Base-by-base conservation (phyloP, 2,329 filamentous ascomycete genomes). In the Rugonectria rugulosa region DNA sequence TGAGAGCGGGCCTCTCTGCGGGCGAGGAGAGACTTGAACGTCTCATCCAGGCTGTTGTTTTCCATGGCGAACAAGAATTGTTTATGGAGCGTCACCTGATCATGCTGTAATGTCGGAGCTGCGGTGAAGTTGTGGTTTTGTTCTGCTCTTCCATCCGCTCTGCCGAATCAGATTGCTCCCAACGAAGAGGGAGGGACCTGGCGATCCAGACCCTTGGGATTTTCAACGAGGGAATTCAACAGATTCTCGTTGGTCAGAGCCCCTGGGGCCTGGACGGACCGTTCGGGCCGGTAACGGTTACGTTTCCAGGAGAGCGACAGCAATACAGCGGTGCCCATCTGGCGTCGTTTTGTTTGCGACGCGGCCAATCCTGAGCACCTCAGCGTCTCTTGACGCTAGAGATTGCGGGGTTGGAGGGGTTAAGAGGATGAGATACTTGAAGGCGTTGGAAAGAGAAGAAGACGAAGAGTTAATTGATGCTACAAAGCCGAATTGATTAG, bases 1-100 rank as follows among this genome's bases (percentile, higher is more conserved):
- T 72, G 75, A 10, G 70, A 71, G 14, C 72, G 69, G 5, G 66
- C 36, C 9, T 70, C 59, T 8, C 73, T 71, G 11, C 64, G 64
- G 21, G 59, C 52, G 34, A 76, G 67, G 15, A 69, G 58, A 7
- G 63, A 54, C 15, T 57, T 56, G 50, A 73, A 65, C 3, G 57
- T 53, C 10, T 65, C 52, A 41, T 76, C 74, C 15, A 76, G 56
- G 11, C 34, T 10, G 19, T 29, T 52, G 3, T 45, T 57, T 29
- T 45, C 50, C 58, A 60, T 60, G 14, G 48, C 49, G 37, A 24
- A 12, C 21, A 24, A 34, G 21, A 24, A n/a, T 12, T 7, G 40
- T 14, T 5, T 27, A 23, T n/a, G 23, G 17, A 15, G 15, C 7
- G 34, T 38, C 34, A 38, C 17, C 34, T 38, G 19, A 38, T 38